Evolutionary conservation across 2,329 filamentous ascomycete genomes (phyloP).

Genomic region (Herpotrichia juniperi): DNA sequence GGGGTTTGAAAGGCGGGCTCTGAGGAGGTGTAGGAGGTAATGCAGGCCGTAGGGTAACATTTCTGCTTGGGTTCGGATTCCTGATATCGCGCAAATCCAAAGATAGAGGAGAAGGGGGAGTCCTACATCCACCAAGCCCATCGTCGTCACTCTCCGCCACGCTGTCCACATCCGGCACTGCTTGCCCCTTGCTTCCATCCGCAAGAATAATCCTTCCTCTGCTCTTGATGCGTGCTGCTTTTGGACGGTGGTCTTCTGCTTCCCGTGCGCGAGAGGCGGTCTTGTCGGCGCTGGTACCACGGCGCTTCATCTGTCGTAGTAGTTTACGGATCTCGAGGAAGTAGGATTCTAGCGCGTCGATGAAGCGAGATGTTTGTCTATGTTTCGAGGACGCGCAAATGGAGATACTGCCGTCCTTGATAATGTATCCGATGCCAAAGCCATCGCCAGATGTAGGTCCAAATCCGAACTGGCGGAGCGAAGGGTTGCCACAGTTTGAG

Average conservation of each 20-base stretch:
- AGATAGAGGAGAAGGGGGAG: constrained; percentile 39
- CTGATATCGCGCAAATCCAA: constrained; percentile 25
- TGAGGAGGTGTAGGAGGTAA: constrained; percentile 41
- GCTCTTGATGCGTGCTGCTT: constrained; percentile 65
- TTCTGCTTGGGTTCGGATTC: no score
- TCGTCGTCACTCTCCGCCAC: constrained; percentile 82
- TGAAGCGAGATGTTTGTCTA: constrained; percentile 86
- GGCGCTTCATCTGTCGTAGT: constrained; percentile 70
- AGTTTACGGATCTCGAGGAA: constrained; percentile 88
- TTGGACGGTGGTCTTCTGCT: constrained; percentile 58
- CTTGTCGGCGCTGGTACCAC: constrained; percentile 59
- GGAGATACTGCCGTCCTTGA: constrained; percentile 89
- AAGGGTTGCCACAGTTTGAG: constrained; percentile 98
- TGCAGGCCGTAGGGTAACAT: constrained; percentile 17
- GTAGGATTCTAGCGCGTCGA: constrained; percentile 89
- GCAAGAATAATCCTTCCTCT: constrained; percentile 74
- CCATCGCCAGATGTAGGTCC: constrained; percentile 92
- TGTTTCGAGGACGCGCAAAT: constrained; percentile 95
- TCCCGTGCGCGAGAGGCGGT: constrained; percentile 65
- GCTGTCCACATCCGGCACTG: constrained; percentile 67
- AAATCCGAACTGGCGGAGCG: constrained; percentile 93
- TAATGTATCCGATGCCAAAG: constrained; percentile 98
- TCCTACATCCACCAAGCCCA: constrained; percentile 84
- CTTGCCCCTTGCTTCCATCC: constrained; percentile 54
- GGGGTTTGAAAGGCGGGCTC: constrained; percentile 41